Base-by-base conservation (phyloP, 768 basidiomycete genomes). In the Pholiota microspora region DNA sequence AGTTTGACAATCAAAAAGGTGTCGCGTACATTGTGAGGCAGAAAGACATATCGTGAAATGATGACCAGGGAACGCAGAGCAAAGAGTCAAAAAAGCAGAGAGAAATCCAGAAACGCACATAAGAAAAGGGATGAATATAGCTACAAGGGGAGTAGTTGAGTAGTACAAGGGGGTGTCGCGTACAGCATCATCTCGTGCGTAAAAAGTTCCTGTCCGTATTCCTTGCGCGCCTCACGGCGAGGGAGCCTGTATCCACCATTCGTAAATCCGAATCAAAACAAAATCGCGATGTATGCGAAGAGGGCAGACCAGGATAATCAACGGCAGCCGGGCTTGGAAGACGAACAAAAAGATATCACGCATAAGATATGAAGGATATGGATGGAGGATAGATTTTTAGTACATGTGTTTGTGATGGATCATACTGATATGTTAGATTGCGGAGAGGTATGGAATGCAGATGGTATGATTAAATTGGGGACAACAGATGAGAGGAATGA, bases 261-360 rank as follows among this genome's bases (percentile, higher is more conserved):
- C 38, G 38, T 40, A 40, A 23, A 15, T 16, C 4, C n/a, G 12
- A 6, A 31, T 31, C 12, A 18, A 40, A 2, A 40, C 10, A 23
- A 40, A 46, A 29, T 21, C 13, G 42, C 38, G 16, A 40, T 40
- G 21, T 9, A 40, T 40, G 21, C 38, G 21, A 40, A 40, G 38
- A 40, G 38, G 38, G 49, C 48, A 42, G 45, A 5, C 31, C 57
- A 47, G 55, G 54, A 31, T 50, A 58, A 36, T 55, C 55, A 47
- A 56, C 46, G n/a, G 62, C 59, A 34, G 60, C 60, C 9, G 38
- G 38, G 38, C n/a, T 16, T 3, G 38, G 38, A 40, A 40, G 38
- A 40, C 38, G 23, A 21, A 40, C n/a, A 40, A 23, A 40, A 40
- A 40, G 6, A 40, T 16, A 40, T 40, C 38, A 40, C 21, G 18